These are phyloP conservation scores for Chimonanthus salicifolius DNA, from an alignment of 164 flowering plant genomes.

Conservation along the genomic window DNA sequence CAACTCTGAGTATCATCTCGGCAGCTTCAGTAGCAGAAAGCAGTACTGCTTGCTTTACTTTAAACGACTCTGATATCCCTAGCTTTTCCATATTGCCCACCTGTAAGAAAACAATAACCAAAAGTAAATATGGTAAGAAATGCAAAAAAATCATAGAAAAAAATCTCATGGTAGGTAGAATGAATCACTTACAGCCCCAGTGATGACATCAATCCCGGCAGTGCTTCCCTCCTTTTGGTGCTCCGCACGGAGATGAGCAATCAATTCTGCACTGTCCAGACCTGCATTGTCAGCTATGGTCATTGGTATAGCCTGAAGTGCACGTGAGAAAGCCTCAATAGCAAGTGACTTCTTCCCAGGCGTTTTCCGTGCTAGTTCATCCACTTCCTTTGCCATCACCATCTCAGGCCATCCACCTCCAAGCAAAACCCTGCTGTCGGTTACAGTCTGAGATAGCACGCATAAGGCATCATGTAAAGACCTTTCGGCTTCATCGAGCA, in stretches of 20 bases:
- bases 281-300: constrained; percentile 98
- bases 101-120: constrained; percentile 27
- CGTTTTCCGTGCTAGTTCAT: constrained; percentile 84
- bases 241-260: constrained; percentile 94
- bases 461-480: constrained; percentile 97
- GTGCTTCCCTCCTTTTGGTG: constrained; percentile 76
- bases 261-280: constrained; percentile 90
- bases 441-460: constrained; percentile 92
- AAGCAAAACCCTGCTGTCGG: constrained; percentile 80
- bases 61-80: constrained; percentile 90
- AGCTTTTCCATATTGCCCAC: constrained; percentile 87
- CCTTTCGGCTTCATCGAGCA: constrained; percentile 96
- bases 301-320: constrained; percentile 84
- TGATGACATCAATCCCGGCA: constrained; percentile 91
- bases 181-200: constrained; percentile 71
- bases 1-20: constrained; percentile 98
- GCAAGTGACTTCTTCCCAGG: constrained; percentile 98
- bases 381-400: constrained; percentile 97
- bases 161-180: not conserved
- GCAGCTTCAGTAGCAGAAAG: constrained; percentile 98
- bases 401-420: constrained; percentile 99
- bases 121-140: not conserved
- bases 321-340: constrained; percentile 88
- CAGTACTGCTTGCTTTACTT: constrained; percentile 92
- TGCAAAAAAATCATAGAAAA: not conserved